Evolutionary conservation across 1,284 basidiomycete species (phyloP).

Genomic region (Cystobasidiaceae sp.): DNA sequence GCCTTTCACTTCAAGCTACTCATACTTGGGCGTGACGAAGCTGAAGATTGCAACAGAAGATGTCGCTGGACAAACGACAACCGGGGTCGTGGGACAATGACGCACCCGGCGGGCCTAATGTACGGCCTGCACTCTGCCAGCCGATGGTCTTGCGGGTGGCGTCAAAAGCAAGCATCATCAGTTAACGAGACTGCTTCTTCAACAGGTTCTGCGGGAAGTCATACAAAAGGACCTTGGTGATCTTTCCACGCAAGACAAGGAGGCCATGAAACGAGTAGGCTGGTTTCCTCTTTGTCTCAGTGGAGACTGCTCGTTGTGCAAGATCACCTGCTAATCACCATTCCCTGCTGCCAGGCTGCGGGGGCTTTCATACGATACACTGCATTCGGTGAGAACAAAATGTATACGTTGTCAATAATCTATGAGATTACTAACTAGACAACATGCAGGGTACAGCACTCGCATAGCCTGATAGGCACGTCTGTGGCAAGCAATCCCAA

Average conservation of each 20-base stretch:
- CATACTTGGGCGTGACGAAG: too few relatives aligned
- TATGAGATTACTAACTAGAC: too few relatives aligned
- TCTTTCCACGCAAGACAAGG: slow-evolving; percentile 21
- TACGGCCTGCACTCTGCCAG: too few relatives aligned
- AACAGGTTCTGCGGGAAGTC: slow-evolving; percentile 23
- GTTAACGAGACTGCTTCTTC: too few relatives aligned
- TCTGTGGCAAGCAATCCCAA: too few relatives aligned
- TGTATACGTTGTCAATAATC: too few relatives aligned
- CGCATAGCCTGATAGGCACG: too few relatives aligned
- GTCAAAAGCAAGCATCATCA: too few relatives aligned
- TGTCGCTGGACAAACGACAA: slow-evolving; percentile 5
- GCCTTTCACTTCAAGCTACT: too few relatives aligned
- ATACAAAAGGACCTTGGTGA: slow-evolving; percentile 25
- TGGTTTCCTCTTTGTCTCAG: not conserved
- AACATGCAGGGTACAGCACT: too few relatives aligned
- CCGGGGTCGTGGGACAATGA: slow-evolving; percentile 23
- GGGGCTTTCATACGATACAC: slow-evolving; percentile 25
- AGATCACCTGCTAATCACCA: not conserved
- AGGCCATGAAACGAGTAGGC: slow-evolving; percentile 25
- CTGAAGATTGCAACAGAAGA: not conserved
- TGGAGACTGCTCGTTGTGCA: not conserved
- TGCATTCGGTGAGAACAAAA: slow-evolving; percentile 28
- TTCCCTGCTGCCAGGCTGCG: not conserved
- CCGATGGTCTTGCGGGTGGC: too few relatives aligned
- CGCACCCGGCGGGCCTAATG: slow-evolving; percentile 13